Evolutionary conservation across 2,329 filamentous ascomycete genomes (phyloP).

Genomic region (Epichloe typhina): DNA sequence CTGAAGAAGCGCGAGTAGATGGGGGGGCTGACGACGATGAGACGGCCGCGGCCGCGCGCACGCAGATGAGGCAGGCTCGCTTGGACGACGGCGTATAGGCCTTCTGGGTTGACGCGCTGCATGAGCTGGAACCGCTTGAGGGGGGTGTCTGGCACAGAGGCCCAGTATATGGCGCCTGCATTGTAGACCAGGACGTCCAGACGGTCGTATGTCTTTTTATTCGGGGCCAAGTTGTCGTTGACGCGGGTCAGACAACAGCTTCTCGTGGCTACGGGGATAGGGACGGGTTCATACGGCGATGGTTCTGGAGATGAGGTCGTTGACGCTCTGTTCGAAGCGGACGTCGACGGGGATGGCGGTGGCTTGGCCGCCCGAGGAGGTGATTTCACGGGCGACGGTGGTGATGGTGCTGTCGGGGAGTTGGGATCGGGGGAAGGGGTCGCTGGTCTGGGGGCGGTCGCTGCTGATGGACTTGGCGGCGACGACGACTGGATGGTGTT

Average conservation of each 20-base stretch:
- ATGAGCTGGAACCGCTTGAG: conserved; percentile 66
- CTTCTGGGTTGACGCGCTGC: conserved; percentile 63
- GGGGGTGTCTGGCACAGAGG: conserved; percentile 57
- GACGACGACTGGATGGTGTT: conserved; percentile 47
- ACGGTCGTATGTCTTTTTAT: conserved; percentile 37
- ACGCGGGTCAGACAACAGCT: no score
- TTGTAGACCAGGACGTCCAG: conserved; percentile 74
- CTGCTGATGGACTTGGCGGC: conserved; percentile 65
- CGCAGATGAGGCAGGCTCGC: conserved; percentile 52
- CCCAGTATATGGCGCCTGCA: conserved; percentile 77
- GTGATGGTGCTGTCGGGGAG: conserved; percentile 63
- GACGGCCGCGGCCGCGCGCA: conserved; percentile 37
- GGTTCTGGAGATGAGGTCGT: conserved; percentile 44
- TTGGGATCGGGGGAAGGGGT: conserved; percentile 65
- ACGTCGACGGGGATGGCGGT: conserved; percentile 59
- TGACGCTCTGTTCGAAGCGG: conserved; percentile 47
- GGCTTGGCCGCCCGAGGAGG: conserved; percentile 47
- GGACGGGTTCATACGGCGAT: conserved; percentile 20
- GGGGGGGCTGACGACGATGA: conserved; percentile 70
- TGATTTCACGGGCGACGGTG: conserved; percentile 66
- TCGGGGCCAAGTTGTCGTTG: no score
- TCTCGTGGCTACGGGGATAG: background rate
- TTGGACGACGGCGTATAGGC: conserved; percentile 61
- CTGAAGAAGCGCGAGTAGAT: conserved; percentile 78
- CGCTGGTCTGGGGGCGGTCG: conserved; percentile 35